Conservation (phyloP, 2,329 filamentous ascomycete genomes). For the Exophiala oligosperma region DNA sequence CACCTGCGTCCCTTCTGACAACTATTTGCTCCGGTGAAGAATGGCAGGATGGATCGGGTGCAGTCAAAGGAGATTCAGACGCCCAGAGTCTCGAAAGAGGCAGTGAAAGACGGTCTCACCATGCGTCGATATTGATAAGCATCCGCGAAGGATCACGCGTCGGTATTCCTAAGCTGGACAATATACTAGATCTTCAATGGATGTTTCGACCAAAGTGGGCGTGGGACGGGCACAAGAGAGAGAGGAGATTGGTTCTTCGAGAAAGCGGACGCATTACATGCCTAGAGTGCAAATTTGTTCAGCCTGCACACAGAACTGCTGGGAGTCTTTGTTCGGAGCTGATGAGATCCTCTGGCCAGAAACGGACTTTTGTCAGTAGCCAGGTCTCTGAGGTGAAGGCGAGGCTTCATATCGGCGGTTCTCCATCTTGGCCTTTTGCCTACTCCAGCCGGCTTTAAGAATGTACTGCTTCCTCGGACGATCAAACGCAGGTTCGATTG, state of each 20-base stretch:
- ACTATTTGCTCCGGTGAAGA: slow-evolving; percentile 32
- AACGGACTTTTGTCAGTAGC: slow-evolving; percentile 27
- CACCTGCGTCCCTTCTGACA: slow-evolving; percentile 34
- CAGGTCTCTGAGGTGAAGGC: slow-evolving; percentile 21
- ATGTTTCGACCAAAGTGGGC: slow-evolving; percentile 52
- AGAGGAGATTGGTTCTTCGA: slow-evolving; percentile 45
- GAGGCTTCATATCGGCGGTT: slow-evolving; percentile 19
- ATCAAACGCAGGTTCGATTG: slow-evolving; percentile 31
- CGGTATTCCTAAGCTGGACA: slow-evolving; percentile 56
- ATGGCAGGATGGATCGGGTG: slow-evolving; percentile 38
- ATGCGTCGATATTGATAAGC: slow-evolving; percentile 44
- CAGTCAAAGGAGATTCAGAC: slow-evolving; percentile 43
- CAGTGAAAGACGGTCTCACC: slow-evolving; percentile 44
- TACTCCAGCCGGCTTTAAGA: slow-evolving; percentile 24
- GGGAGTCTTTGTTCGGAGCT: slow-evolving; percentile 13
- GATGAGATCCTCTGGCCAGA: slow-evolving; percentile 28
- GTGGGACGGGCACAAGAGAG: slow-evolving; percentile 42
- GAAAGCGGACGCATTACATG: slow-evolving; percentile 7
- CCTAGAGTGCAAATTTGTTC: slow-evolving; percentile 23
- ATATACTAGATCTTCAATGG: slow-evolving; percentile 63
- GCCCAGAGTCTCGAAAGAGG: slow-evolving; percentile 46
- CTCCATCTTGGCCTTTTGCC: slow-evolving; percentile 23
- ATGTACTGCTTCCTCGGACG: slow-evolving; percentile 5
- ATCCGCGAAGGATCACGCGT: slow-evolving; percentile 44
- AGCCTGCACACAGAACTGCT: slow-evolving; percentile 22